Base-by-base conservation (phyloP, 257 asterid genomes). In the Solanum peruvianum region DNA sequence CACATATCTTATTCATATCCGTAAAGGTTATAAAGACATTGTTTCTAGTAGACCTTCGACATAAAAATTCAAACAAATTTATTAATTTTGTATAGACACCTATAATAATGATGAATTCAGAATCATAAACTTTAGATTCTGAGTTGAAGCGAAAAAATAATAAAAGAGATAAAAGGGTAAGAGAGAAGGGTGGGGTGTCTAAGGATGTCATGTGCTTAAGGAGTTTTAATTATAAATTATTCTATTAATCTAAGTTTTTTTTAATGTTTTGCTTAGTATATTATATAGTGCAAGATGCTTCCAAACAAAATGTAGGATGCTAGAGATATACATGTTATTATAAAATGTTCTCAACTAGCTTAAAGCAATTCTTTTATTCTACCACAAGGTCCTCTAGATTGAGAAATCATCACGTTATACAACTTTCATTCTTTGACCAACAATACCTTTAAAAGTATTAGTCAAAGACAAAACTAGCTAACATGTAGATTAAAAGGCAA, bases 401-500 rank as follows among this genome's bases (percentile, higher is more conserved):
- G 93, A 88, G 84, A 91, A 89, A 86, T 81, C 77, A 91, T 85
- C 87, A 82, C 89, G 71, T 85, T 83, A 42, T 83, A 42, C 88
- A 70, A 71, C 77, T 73, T 82, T 35, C 86, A 44, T 85, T 66
- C 88, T 89, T 91, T 91, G 93, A 91, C 93, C 83, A 88, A 31
- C 25, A 75, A 84, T 45, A 41, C 29, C 87, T 31, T 70, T 21
- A 71, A 88, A 64, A 14, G 69, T 56, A 64, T 71, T 78, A 87
- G 45, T 60, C 37, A 76, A 87, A 75, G 49, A 72, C 88, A 84
- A 84, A 84, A 29, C 66, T 80, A 47, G 39, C 85, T 29, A 80
- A 80, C 85, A 80, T 49, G 85, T 47, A 29, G 29, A 49, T 29
- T 42, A 80, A 87, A 75, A 83, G 81, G 69, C 33, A 45, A 60